A percentile compares a stretch with the other conserved stretches of the same genome.
These are phyloP conservation scores for Aureobasidium sp. DNA, from an alignment of 2,329 filamentous ascomycete genomes.

Conservation along the genomic window DNA sequence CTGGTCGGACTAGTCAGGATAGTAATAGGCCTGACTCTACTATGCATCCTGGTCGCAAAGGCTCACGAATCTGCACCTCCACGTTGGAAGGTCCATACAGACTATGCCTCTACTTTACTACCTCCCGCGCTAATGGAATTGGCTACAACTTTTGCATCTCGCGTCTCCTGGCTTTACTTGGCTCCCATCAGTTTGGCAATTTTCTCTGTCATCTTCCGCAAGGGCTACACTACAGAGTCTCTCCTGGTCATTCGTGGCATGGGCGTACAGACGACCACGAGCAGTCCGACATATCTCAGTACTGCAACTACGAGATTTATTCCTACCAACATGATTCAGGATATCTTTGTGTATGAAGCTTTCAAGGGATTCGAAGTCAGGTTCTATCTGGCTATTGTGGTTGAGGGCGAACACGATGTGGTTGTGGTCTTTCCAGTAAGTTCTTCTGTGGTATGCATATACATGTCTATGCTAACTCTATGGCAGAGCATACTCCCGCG, in stretches of 20 bases:
- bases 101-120: conserved; percentile 13
- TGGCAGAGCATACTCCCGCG: conserved; percentile 60
- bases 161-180: conserved; percentile 38
- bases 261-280: conserved; percentile 80
- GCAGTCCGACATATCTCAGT: conserved; percentile 60
- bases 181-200: conserved; percentile 28
- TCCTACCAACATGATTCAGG: conserved; percentile 83
- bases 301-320: conserved; percentile 66
- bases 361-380: conserved; percentile 86
- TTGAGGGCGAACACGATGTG: conserved; percentile 78
- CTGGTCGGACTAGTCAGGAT: conserved; percentile 41
- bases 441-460: conserved; percentile 14
- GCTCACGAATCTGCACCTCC: not conserved
- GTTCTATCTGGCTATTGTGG: conserved; percentile 83
- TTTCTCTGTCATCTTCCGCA: conserved; percentile 23
- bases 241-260: conserved; percentile 81
- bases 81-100: conserved; percentile 3
- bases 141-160: conserved; percentile 26
- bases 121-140: conserved; percentile 13
- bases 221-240: conserved; percentile 59
- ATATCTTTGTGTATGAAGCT: conserved; percentile 91
- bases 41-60: conserved; percentile 27
- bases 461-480: conserved; percentile 3
- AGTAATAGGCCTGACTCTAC: conserved; percentile 35
- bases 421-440: conserved; percentile 87